Evolutionary conservation across 768 basidiomycete genomes (phyloP), one percentile per base, ranked within the genome.

Genomic region (Hericium rajendrae): DNA sequence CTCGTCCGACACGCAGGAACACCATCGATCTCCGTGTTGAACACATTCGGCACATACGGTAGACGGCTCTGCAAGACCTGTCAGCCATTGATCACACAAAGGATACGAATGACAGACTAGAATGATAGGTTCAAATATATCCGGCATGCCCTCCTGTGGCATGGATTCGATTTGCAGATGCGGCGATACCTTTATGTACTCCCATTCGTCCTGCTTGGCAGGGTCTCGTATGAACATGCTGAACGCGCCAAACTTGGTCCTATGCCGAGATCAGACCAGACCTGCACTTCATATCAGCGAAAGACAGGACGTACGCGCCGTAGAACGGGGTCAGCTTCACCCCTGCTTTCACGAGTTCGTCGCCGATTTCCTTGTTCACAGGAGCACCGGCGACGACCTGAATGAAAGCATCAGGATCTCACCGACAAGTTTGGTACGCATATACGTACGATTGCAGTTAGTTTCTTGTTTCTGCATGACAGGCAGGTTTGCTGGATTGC

Each of bases 351-450:
- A 62, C 62, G 20, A 77, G 41, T 15, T 52, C 51, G n/a, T 77
- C 70, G 0, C 74, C 76, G 1, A 68, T 60, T 3, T 63, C 65
- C 54, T 69, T 60, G 12, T 71, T 68, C 4, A 78, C 51, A 9
- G 74, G 70, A 0, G 73, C 75, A n/a, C 76, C 75, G 11, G 69
- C 72, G 48, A 64, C 76, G 0, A 62, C 6, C 76, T 77, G 24
- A 15, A n/a, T 1, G 10, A n/a, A 32, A 4, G 28, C 53, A 24
- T 32, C 18, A 41, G 12, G 4, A 20, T 3, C n/a, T 41, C 10
- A 38, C 2, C 32, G 37, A 37, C 9, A 22, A 8, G 12, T 13
- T 32, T 6, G 13, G 22, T 3, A 51, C 9, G 32, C 11, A 55
- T 1, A 20, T 20, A 8, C 60, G 48, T 49, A 67, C 67, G 4